These are phyloP conservation scores for Zanthoxylum bungeanum DNA, from an alignment of 345 rosid species.

Conservation along the genomic window DNA sequence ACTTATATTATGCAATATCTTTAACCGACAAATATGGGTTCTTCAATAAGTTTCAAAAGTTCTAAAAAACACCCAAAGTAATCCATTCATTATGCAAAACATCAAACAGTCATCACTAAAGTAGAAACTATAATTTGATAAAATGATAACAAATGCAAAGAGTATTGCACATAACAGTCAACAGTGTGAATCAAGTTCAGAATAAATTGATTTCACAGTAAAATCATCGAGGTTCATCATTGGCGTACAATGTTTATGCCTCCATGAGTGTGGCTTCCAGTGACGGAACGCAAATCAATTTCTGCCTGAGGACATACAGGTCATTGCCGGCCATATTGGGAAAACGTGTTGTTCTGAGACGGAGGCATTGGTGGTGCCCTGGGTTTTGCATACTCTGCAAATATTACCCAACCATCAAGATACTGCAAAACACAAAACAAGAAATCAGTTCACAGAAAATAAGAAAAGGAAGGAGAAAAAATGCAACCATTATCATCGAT, in stretches of 20 bases:
- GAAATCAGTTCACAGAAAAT: neutral
- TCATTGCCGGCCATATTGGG: constrained; percentile 8
- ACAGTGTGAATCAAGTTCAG: neutral
- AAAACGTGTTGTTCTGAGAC: neutral
- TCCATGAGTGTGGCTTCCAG: neutral
- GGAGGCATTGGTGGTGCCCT: constrained; percentile 19
- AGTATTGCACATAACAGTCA: neutral
- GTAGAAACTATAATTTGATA: neutral
- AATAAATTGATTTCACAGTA: neutral
- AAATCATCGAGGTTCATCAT: neutral
- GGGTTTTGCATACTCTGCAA: constrained; percentile 50
- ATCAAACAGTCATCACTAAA: neutral
- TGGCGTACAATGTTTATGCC: neutral
- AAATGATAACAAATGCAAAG: neutral
- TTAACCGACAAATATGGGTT: too few species aligned
- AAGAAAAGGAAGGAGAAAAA: neutral
- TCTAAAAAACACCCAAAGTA: neutral
- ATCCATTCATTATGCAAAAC: neutral
- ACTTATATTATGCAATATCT: too few species aligned
- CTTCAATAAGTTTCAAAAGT: too few species aligned
- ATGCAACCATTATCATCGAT: neutral
- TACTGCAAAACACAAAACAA: constrained; percentile 28
- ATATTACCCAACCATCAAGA: constrained; percentile 60
- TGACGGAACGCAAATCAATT: neutral
- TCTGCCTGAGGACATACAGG: neutral